Conservation (phyloP, 2,329 filamentous ascomycete genomes). For the Elsinoe australis region DNA sequence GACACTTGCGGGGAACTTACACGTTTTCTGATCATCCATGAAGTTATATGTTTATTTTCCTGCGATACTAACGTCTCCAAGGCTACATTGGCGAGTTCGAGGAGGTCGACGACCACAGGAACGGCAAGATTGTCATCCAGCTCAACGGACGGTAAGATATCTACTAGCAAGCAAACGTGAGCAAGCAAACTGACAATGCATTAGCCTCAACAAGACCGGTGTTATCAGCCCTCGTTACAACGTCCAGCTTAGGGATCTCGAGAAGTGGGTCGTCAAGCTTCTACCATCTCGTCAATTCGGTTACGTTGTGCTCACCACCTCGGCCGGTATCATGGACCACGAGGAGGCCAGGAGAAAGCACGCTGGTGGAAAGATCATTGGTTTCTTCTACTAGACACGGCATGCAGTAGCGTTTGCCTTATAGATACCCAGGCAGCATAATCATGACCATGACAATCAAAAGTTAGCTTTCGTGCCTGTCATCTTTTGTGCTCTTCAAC, state of each 20-base stretch:
- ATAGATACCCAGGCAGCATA: conserved; percentile 17
- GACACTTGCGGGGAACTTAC: conserved; percentile 83
- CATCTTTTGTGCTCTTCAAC: not conserved
- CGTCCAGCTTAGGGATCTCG: conserved; percentile 91
- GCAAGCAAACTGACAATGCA: conserved; percentile 21
- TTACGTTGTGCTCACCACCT: conserved; percentile 98
- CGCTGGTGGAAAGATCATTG: conserved; percentile 97
- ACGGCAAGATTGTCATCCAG: conserved; percentile 99
- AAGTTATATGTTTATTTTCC: conserved; percentile 89
- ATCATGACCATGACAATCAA: conserved; percentile 15
- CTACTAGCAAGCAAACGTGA: not conserved
- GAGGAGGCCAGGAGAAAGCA: conserved; percentile 99
- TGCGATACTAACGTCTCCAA: conserved; percentile 66
- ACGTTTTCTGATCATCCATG: conserved; percentile 76
- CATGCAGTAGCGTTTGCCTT: conserved; percentile 12
- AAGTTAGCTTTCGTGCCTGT: not conserved
- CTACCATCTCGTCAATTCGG: conserved; percentile 99
- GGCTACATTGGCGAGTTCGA: conserved; percentile 99
- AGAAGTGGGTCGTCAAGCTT: conserved; percentile 99
- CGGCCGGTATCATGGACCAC: conserved; percentile 99
- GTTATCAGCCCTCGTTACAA: conserved; percentile 99
- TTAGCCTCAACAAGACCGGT: conserved; percentile 89
- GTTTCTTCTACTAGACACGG: conserved; percentile 81
- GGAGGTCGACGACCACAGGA: conserved; percentile 98
- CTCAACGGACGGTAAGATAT: conserved; percentile 75